Base-by-base conservation (phyloP, 139 green algal species). In the Micractinium sp. region DNA sequence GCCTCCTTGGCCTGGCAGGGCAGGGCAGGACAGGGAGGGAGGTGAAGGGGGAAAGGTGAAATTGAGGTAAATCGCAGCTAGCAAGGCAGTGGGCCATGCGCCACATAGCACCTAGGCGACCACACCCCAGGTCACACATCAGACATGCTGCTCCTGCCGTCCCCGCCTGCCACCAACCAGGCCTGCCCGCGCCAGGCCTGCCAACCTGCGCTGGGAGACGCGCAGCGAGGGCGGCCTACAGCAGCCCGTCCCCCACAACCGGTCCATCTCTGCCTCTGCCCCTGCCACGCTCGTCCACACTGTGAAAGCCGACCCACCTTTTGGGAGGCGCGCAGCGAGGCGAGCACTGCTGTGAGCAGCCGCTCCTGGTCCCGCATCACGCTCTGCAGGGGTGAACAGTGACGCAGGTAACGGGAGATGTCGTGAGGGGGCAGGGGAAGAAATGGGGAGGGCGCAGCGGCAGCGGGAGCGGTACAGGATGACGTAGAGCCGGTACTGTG, bases 1-100 rank as follows among this genome's bases (percentile, higher is more conserved):
- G 53, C 53, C 81, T 91, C 88, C 87, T 87, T 86, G 61, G 75
- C 78, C 78, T 90, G 87, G 23, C n/a, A n/a, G n/a, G n/a, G 25
- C 7, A 22, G 39, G 25, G 33, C 18, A 53, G 19, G 36, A 53
- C 12, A 33, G 23, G 78, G 39, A 22, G 22, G 35, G 0, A 41
- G 15, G 22, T 5, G 5, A 31, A 53, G 16, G n/a, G 36, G 78
- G 19, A 1, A 38, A 18, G 20, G 25, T 20, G 78, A 56, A 13
- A 53, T 41, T 33, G 36, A 33, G 3, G 22, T 56, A 63, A 15
- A 82, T 3, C 33, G 38, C 38, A n/a, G 36, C 38, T 78, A 31
- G 22, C 2, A 71, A 5, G 23, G n/a, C n/a, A 33, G 69, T 76
- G 69, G 20, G 69, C 69, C 69, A 36, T 2, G 63, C 63, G 22